Percentiles rank a stretch among this genome's conserved stretches.
These are phyloP conservation scores for Farysia itapuensis DNA, from an alignment of 1,284 basidiomycete genomes.

Conservation along the genomic window DNA sequence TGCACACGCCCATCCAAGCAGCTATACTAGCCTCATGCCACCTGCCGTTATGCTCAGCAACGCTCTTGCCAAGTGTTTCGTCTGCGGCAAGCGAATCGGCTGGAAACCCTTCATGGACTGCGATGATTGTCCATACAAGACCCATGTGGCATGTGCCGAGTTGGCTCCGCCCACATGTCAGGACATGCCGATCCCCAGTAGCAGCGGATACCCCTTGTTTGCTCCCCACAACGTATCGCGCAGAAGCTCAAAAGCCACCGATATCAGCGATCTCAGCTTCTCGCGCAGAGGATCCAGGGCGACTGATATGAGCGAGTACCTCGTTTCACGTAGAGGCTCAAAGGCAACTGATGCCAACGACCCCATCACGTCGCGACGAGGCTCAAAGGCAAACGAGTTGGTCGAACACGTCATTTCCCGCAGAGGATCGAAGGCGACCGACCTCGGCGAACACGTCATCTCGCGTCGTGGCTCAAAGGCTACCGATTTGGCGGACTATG, in stretches of 20 bases:
- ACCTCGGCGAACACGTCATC: too few species aligned
- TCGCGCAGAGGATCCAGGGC: slow-evolving; percentile 25
- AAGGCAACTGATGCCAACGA: slow-evolving; percentile 9
- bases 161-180: slow-evolving; percentile 50
- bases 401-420: too few species aligned
- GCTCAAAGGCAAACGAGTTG: too few species aligned
- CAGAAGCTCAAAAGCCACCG: slow-evolving; percentile 17
- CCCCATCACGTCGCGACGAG: too few species aligned
- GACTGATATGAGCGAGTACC: slow-evolving; percentile 7
- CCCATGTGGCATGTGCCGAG: slow-evolving; percentile 51
- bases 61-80: slow-evolving; percentile 52
- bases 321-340: slow-evolving; percentile 21
- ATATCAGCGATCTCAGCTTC: slow-evolving; percentile 7
- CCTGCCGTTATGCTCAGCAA: slow-evolving; percentile 53
- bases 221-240: slow-evolving; percentile 30
- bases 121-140: slow-evolving; percentile 55
- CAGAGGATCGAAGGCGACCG: too few species aligned
- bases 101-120: slow-evolving; percentile 56
- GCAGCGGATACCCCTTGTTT: slow-evolving; percentile 19
- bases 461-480: slow-evolving; percentile 26
- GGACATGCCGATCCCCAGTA: slow-evolving; percentile 39
- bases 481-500: too few species aligned
- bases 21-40: slow-evolving; percentile 38
- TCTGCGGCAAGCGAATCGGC: slow-evolving; percentile 49
- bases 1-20: slow-evolving; percentile 7